These are phyloP conservation scores for Letharia columbiana DNA, from an alignment of 495 filamentous ascomycete genomes.

Conservation along the genomic window DNA sequence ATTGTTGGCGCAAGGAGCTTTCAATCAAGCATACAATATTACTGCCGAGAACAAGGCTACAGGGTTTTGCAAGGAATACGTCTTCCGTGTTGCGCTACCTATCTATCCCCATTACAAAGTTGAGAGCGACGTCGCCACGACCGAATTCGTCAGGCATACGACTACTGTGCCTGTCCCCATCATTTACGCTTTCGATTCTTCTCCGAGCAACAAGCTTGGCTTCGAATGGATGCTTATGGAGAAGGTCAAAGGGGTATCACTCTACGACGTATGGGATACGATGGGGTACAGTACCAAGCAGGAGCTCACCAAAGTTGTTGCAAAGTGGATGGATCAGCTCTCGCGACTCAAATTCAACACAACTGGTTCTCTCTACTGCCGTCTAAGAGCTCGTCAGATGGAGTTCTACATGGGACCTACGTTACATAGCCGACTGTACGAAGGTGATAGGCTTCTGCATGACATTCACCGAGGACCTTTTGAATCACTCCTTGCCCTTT, in stretches of 20 bases:
- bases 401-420: conserved; percentile 1
- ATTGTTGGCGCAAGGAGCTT: conserved; percentile 17
- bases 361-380: conserved; percentile 11
- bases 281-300: conserved; percentile 33
- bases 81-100: conserved; percentile 48
- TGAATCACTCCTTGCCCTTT: background rate
- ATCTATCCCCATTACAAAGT: conserved; percentile 45
- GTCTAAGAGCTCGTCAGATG: background rate
- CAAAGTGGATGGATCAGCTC: conserved; percentile 29
- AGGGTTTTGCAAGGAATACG: background rate
- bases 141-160: conserved; percentile 36
- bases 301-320: conserved; percentile 32
- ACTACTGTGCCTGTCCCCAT: conserved; percentile 46
- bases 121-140: conserved; percentile 48
- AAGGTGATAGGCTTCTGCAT: background rate
- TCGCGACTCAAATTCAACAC: background rate
- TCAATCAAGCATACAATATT: conserved; percentile 24
- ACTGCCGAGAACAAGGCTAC: background rate
- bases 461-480: conserved; percentile 6
- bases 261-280: conserved; percentile 35
- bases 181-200: conserved; percentile 41
- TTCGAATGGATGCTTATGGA: conserved; percentile 56
- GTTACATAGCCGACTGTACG: background rate
- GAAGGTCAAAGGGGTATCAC: conserved; percentile 35
- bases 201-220: conserved; percentile 38